These are phyloP conservation scores for Wickerhamiella slavikovae DNA, from an alignment of 805 yeast species.

Conservation along the genomic window DNA sequence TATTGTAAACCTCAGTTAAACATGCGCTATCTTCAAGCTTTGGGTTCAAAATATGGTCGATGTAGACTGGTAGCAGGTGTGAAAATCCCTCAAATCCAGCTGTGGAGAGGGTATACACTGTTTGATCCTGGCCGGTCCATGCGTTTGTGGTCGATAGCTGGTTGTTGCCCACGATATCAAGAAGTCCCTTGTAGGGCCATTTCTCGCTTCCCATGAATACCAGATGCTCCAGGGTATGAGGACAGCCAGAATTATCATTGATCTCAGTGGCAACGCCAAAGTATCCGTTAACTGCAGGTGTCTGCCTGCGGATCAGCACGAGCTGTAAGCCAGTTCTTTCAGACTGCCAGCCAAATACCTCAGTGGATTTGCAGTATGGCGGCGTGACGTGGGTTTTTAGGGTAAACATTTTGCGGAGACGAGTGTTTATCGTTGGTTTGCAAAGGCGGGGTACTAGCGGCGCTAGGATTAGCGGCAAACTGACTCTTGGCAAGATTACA, in stretches of 20 bases:
- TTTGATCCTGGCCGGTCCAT: constrained; percentile 91
- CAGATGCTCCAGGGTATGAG: constrained; percentile 89
- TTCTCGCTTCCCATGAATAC: constrained; percentile 83
- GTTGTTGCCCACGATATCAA: constrained; percentile 70
- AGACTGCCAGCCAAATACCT: constrained; percentile 45
- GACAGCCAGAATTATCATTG: constrained; percentile 70
- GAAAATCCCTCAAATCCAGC: constrained; percentile 96
- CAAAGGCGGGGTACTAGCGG: too few species aligned
- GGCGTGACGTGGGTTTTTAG: constrained; percentile 10
- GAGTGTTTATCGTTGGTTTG: too few species aligned
- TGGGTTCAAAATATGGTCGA: constrained; percentile 74
- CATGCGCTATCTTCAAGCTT: constrained; percentile 81
- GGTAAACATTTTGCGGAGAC: constrained; percentile 7
- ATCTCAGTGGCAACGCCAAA: constrained; percentile 93
- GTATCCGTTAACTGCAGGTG: constrained; percentile 79
- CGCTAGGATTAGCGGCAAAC: too few species aligned
- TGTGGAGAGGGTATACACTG: constrained; percentile 74
- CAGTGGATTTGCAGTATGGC: constrained; percentile 9
- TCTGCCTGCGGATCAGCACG: constrained; percentile 52
- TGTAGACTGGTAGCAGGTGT: constrained; percentile 62
- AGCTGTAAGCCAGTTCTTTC: constrained; percentile 64
- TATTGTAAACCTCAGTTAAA: constrained; percentile 82
- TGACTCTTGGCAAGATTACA: too few species aligned
- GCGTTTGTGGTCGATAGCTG: constrained; percentile 82
- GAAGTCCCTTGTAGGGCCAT: constrained; percentile 77